Evolutionary conservation across 352 stramenopile species (phyloP), one percentile per base, ranked within the genome.

Genomic region (Phytophthora pini): DNA sequence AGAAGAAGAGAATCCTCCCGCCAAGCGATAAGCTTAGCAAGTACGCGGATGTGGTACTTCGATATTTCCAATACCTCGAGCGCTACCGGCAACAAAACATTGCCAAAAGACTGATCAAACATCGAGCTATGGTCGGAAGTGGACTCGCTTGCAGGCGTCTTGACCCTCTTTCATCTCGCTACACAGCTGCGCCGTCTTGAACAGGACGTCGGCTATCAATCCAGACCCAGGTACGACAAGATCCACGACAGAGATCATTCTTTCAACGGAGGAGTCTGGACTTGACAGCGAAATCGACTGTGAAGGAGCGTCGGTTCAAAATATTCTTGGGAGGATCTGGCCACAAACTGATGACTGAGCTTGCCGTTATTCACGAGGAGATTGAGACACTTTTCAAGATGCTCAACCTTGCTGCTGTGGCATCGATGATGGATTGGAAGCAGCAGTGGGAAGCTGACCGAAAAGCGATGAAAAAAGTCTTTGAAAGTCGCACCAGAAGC

Each of bases 91-190:
- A 11, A 2, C 52, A 60, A 29, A 43, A 46, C 22, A 27, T 57
- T 15, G 22, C 46, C 11, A 36, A 29, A 11, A 20, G 50, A 26
- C 15, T 74, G 2, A 45, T 56, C 4, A 34, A 41, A 4, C 52
- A 58, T 15, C 24, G 40, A 15, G 22, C 52, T 9, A 65, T 71
- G 17, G 17, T 4, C 50, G 59, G 1, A 40, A 20, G 10, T 55
- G 24, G 2, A 61, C 26, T 2, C 36, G 26, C 13, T 39, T 47
- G 34, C 59, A 67, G 0, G 26, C 13, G 12, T 61, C 39, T 36
- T 60, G 48, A 12, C 17, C 54, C 36, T 74, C 60, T 32, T 59
- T 67, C 50, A 67, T 67, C 26, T 70, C 32, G 13, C 39, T 11
- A 15, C 61, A 63, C 1, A 69, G 36, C n/a, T 44, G 2, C 0